phyloP scores from a whole-genome alignment of 352 stramenopile species.

The Thraustochytrium striatum region DNA sequence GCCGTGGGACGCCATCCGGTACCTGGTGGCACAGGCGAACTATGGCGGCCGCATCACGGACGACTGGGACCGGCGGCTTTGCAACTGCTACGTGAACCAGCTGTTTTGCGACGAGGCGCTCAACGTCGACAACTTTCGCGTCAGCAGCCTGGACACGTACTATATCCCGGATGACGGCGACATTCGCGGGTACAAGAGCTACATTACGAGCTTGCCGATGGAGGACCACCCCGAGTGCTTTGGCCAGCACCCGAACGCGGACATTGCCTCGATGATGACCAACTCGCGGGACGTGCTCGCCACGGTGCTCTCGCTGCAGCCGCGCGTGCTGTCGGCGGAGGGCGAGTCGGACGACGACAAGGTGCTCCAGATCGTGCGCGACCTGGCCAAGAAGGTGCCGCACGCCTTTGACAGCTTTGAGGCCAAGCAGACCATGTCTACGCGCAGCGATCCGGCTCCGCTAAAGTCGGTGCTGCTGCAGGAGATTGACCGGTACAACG shows the following conservation, averaged over 20 bases:
- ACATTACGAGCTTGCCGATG: conserved; percentile 80
- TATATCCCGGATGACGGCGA: conserved; percentile 86
- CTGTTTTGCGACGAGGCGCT: conserved; percentile 85
- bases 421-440: conserved; percentile 67
- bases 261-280: conserved; percentile 89
- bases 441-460: conserved; percentile 75
- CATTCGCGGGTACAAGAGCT: conserved; percentile 75
- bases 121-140: conserved; percentile 70
- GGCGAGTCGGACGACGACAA: conserved; percentile 79
- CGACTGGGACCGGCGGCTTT: conserved; percentile 82
- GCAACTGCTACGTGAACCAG: conserved; percentile 91
- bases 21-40: conserved; percentile 91
- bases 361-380: conserved; percentile 71
- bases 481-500: conserved; percentile 89
- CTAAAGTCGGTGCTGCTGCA: conserved; percentile 90
- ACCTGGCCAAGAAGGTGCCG: conserved; percentile 76
- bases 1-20: conserved; percentile 86
- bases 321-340: conserved; percentile 66
- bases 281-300: conserved; percentile 78
- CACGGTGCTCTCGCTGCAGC: conserved; percentile 82
- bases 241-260: conserved; percentile 88
- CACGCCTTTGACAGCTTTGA: conserved; percentile 77
- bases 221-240: conserved; percentile 83
- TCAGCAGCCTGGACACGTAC: conserved; percentile 73
- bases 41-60: conserved; percentile 92